Percentiles rank a stretch among this genome's conserved stretches.
Conservation (phyloP, 495 filamentous ascomycete genomes). For the Podospora didyma region DNA sequence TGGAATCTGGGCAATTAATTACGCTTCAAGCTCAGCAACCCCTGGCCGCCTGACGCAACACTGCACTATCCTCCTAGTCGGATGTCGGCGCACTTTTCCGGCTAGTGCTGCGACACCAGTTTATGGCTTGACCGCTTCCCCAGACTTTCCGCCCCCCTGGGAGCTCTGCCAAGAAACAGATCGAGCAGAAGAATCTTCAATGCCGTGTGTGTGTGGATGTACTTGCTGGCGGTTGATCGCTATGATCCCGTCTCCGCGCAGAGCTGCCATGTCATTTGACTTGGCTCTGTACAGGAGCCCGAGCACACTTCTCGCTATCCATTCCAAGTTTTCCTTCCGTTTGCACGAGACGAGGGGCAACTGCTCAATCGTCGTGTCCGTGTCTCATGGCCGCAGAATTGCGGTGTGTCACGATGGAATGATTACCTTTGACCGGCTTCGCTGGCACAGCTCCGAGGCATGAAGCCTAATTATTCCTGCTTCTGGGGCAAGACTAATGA, state of each 20-base stretch:
- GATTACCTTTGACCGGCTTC: not conserved
- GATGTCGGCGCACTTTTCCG: constrained; percentile 27
- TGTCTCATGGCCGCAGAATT: not conserved
- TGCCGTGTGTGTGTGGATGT: constrained; percentile 5
- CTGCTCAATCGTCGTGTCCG: not conserved
- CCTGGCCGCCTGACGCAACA: not conserved
- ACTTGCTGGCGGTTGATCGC: not conserved
- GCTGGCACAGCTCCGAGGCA: not conserved
- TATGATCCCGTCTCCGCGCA: constrained; percentile 13
- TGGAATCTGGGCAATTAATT: constrained; percentile 22
- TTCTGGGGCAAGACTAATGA: not conserved
- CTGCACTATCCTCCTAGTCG: constrained; percentile 6
- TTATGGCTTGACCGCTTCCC: constrained; percentile 21
- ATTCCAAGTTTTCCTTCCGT: not conserved
- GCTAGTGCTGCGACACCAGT: constrained; percentile 19
- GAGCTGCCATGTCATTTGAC: constrained; percentile 21
- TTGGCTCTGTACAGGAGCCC: not conserved
- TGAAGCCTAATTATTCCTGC: not conserved
- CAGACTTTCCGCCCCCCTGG: constrained; percentile 31
- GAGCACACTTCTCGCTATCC: not conserved
- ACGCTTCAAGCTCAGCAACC: not conserved
- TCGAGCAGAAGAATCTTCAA: constrained; percentile 4
- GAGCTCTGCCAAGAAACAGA: constrained; percentile 17
- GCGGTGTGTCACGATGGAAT: not conserved
- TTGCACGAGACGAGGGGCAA: too few relatives aligned